phyloP scores from a whole-genome alignment of 2,329 filamentous ascomycete species.

The Hypomyces perniciosus region DNA sequence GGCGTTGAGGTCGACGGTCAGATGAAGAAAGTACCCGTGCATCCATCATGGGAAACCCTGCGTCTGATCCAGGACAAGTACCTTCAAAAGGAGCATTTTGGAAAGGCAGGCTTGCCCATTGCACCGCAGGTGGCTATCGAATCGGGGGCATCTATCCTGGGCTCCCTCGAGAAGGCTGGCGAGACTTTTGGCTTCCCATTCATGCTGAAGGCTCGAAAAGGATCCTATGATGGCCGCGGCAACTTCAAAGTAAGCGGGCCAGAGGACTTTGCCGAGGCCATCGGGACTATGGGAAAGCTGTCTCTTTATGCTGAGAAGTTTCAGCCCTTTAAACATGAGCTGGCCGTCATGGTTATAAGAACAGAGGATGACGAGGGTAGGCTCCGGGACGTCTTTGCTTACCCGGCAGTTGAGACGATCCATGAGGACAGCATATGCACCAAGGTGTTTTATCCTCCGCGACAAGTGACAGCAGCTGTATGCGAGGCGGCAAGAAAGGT shows the following conservation, averaged over 20 bases:
- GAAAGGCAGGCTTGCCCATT: slow-evolving; percentile 61
- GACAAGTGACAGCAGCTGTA: slow-evolving; percentile 57
- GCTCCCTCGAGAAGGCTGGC: slow-evolving; percentile 59
- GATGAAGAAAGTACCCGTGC: slow-evolving; percentile 52
- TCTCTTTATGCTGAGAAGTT: slow-evolving; percentile 86
- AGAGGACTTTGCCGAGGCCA: slow-evolving; percentile 53
- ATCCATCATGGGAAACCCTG: slow-evolving; percentile 82
- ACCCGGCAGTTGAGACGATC: slow-evolving; percentile 87
- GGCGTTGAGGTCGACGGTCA: slow-evolving; percentile 47
- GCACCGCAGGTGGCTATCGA: slow-evolving; percentile 64
- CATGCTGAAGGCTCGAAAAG: slow-evolving; percentile 87
- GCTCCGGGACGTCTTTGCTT: slow-evolving; percentile 54
- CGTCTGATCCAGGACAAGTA: slow-evolving; percentile 92
- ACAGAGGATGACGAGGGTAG: slow-evolving; percentile 61
- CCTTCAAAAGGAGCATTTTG: slow-evolving; percentile 76
- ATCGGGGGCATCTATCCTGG: slow-evolving; percentile 44
- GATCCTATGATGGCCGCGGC: slow-evolving; percentile 86
- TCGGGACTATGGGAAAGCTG: slow-evolving; percentile 61
- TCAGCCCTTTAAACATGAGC: slow-evolving; percentile 76
- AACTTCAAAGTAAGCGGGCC: slow-evolving; percentile 47
- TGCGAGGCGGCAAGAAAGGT: slow-evolving; percentile 65
- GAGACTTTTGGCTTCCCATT: slow-evolving; percentile 69
- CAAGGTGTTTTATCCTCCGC: slow-evolving; percentile 78
- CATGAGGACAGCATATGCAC: slow-evolving; percentile 96
- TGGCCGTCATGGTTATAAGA: slow-evolving; percentile 92